Base-by-base conservation (phyloP, 1,139 yeast genomes). In the Spencermartinsiella ligniputridi region DNA sequence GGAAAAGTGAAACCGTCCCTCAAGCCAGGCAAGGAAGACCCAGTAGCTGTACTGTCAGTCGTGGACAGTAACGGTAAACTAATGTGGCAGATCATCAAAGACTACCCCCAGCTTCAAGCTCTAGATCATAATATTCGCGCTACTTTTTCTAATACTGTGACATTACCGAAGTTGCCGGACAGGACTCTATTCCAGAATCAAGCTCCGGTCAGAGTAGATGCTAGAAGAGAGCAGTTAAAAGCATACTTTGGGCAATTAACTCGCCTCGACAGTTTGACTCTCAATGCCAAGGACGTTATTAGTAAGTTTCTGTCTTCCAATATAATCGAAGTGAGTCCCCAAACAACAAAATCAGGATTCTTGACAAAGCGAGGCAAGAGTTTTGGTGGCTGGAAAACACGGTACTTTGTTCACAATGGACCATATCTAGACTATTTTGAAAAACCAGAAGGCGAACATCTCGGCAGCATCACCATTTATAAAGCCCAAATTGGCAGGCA, bases 341-440 rank as follows among this genome's bases (percentile, higher is more conserved):
- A 34, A 6, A 20, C 41, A 15, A 21, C 20, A 22, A 83, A 81
- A 59, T 88, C 83, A 61, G 95, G 95, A 0, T 80, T 74, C 55
- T 66, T 87, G 46, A 68, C 86, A 5, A 75, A 86, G 50, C 75
- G 85, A 40, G 79, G 80, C 54, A 75, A 66, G 62, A 85, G 66
- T 52, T 75, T 69, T 70, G 83, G 66, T 45, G 75, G 74, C 35
- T 88, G 96, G 96, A 83, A 80, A 56, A 72, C 81, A 3, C 67
- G 88, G 41, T 85, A 84, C 74, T 85, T 87, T 62, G 80, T 79
- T 37, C 74, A 85, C 13, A 86, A 82, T 50, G 86, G 86, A 0
- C 78, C 82, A 0, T 64, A 61, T 32, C 66, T 88, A 46, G 81
- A 81, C 46, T 70, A 83, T 29, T 76, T 72, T 52, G 94, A 84